These are phyloP conservation scores for Narthecium ossifragum DNA, from an alignment of 106 monocot species.

Conservation along the genomic window DNA sequence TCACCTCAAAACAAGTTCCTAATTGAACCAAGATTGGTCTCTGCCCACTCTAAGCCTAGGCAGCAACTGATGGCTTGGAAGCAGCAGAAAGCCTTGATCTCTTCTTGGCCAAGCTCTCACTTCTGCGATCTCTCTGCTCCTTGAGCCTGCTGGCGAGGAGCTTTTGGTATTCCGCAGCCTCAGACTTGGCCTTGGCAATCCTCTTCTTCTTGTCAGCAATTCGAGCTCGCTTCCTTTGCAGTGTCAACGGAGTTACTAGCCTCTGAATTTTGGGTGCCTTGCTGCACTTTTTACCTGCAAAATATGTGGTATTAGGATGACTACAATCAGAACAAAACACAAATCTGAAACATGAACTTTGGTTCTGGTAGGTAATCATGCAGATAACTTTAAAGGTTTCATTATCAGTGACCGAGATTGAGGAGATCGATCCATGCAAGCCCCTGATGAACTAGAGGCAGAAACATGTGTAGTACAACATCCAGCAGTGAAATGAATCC, in stretches of 20 bases:
- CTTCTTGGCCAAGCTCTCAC: conserved; percentile 73
- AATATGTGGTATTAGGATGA: too few relatives aligned
- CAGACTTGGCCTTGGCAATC: conserved; percentile 57
- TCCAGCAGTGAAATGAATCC: too few relatives aligned
- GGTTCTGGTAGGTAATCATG: too few relatives aligned
- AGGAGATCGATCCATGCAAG: too few relatives aligned
- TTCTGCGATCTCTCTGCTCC: conserved; percentile 61
- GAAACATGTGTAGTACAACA: too few relatives aligned
- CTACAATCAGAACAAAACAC: too few relatives aligned
- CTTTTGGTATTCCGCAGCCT: conserved; percentile 80
- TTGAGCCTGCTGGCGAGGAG: conserved; percentile 60
- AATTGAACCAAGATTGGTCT: too few relatives aligned
- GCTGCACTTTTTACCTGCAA: conserved; percentile 56
- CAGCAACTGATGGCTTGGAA: conserved; percentile 23
- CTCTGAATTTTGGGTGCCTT: conserved; percentile 63
- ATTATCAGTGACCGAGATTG: too few relatives aligned
- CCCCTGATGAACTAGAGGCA: too few relatives aligned
- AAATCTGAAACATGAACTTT: too few relatives aligned
- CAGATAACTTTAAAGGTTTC: too few relatives aligned
- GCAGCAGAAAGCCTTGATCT: conserved; percentile 47
- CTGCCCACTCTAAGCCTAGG: conserved; percentile 1
- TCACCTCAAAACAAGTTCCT: too few relatives aligned
- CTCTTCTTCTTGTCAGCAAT: conserved; percentile 58
- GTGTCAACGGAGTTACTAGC: conserved; percentile 29
- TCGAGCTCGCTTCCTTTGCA: conserved; percentile 40